Conservation (phyloP, 2,329 filamentous ascomycete genomes). For the Grosmannia serpens region DNA sequence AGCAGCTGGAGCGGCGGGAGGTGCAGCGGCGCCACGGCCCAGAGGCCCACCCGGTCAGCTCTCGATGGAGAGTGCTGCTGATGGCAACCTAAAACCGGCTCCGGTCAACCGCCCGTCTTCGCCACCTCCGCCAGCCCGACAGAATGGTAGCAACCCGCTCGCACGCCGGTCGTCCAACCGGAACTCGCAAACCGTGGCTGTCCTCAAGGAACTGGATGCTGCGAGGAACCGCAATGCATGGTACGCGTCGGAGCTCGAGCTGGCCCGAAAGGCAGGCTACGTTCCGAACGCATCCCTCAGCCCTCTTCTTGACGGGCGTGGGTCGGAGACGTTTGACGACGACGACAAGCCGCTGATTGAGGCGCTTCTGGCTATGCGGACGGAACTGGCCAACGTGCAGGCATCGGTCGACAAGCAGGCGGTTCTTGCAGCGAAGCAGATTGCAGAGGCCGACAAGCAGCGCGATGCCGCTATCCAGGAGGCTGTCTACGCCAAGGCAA, state of each 20-base stretch:
- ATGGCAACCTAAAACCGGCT: conserved; percentile 36
- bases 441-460: conserved; percentile 90
- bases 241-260: conserved; percentile 89
- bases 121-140: conserved; percentile 45
- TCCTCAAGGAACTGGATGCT: conserved; percentile 78
- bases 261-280: conserved; percentile 87
- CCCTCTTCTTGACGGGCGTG: conserved; percentile 64
- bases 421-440: conserved; percentile 70
- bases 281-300: conserved; percentile 57
- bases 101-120: conserved; percentile 35
- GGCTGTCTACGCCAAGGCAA: conserved; percentile 89
- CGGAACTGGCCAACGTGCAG: conserved; percentile 83
- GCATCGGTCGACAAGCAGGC: conserved; percentile 82
- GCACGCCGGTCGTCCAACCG: conserved; percentile 47
- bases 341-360: conserved; percentile 89
- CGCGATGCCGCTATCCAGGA: conserved; percentile 89
- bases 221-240: conserved; percentile 83
- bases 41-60: conserved; percentile 45
- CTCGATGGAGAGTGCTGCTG: conserved; percentile 57
- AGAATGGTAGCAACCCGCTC: conserved; percentile 43
- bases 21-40: conserved; percentile 20
- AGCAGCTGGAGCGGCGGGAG: neutral
- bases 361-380: conserved; percentile 81
- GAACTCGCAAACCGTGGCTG: conserved; percentile 56
- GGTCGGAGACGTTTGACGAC: conserved; percentile 72